These are phyloP conservation scores for Fraxinus greggii DNA, from an alignment of 305 asterid genomes.

Conservation along the genomic window DNA sequence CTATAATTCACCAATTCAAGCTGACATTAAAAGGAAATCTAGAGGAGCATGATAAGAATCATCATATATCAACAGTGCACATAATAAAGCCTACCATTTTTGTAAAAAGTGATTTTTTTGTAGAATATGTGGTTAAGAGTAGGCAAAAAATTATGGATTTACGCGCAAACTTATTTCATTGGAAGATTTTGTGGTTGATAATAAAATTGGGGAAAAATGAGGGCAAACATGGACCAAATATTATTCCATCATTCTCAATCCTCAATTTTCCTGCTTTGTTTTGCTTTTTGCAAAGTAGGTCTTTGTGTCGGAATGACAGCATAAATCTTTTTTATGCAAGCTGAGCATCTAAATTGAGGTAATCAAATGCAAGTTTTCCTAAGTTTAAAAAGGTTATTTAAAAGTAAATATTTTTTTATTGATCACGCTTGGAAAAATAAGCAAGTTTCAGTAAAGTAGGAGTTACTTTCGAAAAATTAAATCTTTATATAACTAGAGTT, in stretches of 20 bases:
- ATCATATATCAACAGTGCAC: conserved; percentile 17
- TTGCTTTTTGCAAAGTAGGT: not conserved
- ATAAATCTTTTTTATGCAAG: not conserved
- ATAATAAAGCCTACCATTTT: not conserved
- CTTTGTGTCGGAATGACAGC: not conserved
- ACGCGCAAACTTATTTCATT: not conserved
- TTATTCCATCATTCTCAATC: not conserved
- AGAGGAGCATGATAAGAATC: conserved; percentile 8
- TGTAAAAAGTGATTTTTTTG: not conserved
- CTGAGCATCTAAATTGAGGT: not conserved
- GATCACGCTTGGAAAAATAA: not conserved
- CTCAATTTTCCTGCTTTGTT: not conserved
- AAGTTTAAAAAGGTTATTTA: not conserved
- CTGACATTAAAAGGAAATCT: conserved; percentile 31
- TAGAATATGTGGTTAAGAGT: not conserved
- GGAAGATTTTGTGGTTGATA: not conserved
- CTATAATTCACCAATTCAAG: conserved; percentile 54
- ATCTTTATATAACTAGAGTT: not conserved
- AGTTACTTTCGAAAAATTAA: not conserved
- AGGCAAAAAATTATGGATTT: not conserved
- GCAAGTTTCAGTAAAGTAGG: not conserved
- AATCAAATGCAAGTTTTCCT: not conserved
- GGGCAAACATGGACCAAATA: not conserved
- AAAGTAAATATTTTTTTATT: not conserved
- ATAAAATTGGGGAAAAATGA: not conserved